Evolutionary conservation across 2,329 filamentous ascomycete genomes (phyloP).

Genomic region (Albophoma yamanashiensis): DNA sequence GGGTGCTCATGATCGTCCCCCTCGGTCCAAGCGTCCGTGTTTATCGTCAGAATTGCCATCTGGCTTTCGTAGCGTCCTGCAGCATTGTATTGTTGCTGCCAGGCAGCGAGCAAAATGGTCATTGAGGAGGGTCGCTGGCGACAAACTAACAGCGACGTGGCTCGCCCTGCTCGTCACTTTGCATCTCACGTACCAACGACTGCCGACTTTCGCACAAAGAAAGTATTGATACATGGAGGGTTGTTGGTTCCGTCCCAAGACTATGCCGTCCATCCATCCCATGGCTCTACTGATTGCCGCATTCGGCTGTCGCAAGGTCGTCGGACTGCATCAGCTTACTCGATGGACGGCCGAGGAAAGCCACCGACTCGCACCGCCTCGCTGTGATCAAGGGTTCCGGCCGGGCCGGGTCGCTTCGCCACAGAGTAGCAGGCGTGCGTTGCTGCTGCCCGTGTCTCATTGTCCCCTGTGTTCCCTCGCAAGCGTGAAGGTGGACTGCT

Average conservation of each 20-base stretch:
- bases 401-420: background rate
- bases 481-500: too few species aligned
- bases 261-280: background rate
- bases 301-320: background rate
- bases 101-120: background rate
- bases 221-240: background rate
- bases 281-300: background rate
- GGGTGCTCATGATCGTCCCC: background rate
- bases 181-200: background rate
- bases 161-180: background rate
- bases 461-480: background rate
- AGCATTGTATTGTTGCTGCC: background rate
- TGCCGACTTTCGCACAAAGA: background rate
- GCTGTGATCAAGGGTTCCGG: background rate
- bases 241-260: background rate
- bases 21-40: background rate
- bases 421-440: background rate
- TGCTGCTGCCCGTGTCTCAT: background rate
- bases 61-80: background rate
- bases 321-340: background rate
- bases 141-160: background rate
- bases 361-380: background rate
- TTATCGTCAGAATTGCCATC: background rate
- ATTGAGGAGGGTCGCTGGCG: background rate
- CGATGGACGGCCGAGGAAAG: background rate